Evolutionary conservation across 805 yeast genomes (phyloP), one percentile per base, ranked within the genome.

Genomic region (Lipomyces japonicus): DNA sequence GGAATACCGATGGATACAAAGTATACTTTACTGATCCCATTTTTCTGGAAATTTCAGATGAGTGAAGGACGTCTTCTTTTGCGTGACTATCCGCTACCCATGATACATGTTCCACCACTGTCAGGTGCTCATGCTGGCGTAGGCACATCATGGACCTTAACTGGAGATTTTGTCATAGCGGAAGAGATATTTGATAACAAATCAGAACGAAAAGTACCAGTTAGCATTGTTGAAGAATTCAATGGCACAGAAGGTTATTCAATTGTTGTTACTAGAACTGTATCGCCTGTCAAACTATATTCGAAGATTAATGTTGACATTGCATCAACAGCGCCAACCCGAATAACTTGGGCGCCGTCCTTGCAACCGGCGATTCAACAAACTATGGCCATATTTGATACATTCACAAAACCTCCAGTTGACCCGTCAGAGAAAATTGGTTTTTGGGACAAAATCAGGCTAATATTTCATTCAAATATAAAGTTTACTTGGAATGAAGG

Each of bases 381-480:
- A 57, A 74, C 82, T 1, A 84, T 86, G 81, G 70, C 80, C 48
- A 83, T 79, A 48, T 76, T 90, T 52, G 95, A 89, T 60, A 81
- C 83, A 39, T 86, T 90, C 63, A 81, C 95, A 1, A 90, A 91
- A 65, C 95, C 96, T 0, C 95, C 95, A 0, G 69, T 85, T 14
- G 97, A 90, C 65, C 90, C 90, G 0, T 86, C 96, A 1, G 76
- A 79, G 2, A 84, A 84, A 59, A 69, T 88, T 12, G 97, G 97
- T 0, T 82, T 89, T 59, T 90, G 97, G 97, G 97, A 90, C 67
- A 91, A 89, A 64, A 67, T 88, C 24, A 71, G 96, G 43, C 74
- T 81, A 25, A 73, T 84, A 14, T 70, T 88, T 59, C 97, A 90
- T 69, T 95, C 95, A 0, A 75, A 78, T 18, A 67, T 82, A 46